phyloP scores from a whole-genome alignment of 2,329 filamentous ascomycete genomes.

The Bretziella fagacearum region DNA sequence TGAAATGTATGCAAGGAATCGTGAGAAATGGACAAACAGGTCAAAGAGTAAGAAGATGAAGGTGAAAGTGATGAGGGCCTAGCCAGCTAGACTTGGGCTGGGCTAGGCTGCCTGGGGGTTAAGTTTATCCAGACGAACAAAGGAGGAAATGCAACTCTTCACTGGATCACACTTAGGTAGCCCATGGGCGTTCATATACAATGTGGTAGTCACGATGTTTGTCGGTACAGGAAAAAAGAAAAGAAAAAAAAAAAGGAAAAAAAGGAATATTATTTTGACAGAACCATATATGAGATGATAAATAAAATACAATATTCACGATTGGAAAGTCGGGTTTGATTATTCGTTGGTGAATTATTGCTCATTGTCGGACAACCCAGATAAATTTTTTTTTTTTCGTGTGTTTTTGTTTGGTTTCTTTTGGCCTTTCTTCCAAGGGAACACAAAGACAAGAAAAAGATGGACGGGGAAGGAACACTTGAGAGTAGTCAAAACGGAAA shows the following conservation, averaged over 20 bases:
- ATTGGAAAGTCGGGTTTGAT: no score
- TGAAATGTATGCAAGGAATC: neutral
- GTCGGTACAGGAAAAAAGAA: no score
- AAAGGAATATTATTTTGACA: neutral
- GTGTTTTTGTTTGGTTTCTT: no score
- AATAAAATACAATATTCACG: no score
- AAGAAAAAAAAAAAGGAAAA: neutral
- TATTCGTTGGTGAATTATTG: no score
- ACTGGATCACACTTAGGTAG: neutral
- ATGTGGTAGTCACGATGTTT: neutral
- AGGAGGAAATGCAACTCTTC: neutral
- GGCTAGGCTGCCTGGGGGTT: neutral
- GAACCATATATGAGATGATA: neutral
- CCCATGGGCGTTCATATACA: neutral
- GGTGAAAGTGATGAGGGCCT: neutral
- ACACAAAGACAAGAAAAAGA: no score
- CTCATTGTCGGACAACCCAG: no score
- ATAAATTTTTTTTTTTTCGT: no score
- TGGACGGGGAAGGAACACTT: no score
- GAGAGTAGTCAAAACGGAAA: no score
- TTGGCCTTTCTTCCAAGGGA: no score
- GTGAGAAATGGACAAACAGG: neutral
- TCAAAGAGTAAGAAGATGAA: neutral
- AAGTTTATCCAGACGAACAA: neutral
- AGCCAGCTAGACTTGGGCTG: neutral